Evolutionary conservation across 352 stramenopile genomes (phyloP), one percentile per base, ranked within the genome.

Genomic region (Globisporangium perplexum): DNA sequence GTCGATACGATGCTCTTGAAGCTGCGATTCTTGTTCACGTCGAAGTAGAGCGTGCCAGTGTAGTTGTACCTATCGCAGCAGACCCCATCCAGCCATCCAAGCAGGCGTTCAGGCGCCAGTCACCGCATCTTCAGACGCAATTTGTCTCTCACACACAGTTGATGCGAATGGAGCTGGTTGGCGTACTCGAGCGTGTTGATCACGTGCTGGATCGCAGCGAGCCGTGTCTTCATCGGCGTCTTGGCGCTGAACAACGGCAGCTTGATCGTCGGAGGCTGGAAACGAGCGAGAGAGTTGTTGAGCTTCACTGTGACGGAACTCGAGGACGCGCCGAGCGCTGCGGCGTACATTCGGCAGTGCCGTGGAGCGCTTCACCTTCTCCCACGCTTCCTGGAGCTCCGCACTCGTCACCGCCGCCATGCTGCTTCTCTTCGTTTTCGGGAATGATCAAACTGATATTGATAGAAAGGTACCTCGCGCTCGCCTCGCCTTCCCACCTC

Each of bases 1-100:
- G 85, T 95, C 28, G 74, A 83, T 6, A 82, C 79, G 22, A 96
- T 87, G 44, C 82, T 92, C 62, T 95, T 94, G 60, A 92, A 90
- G 59, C 85, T 94, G 23, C 83, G 78, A 53, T 96, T 90, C 50
- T 95, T 95, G 64, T 78, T 88, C 28, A 93, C 72, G 41, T 90
- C 74, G 49, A 95, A 96, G 57, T 94, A 95, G 15, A 88, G 47
- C 12, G 68, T 88, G 22, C 83, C 83, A 1, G 85, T 95, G 71
- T 95, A 93, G 68, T 95, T 96, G 65, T 93, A 92, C 56, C 72
- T 84, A 14, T 43, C 23, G 54, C 36, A 52, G 28, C 30, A 53
- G n/a, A 10, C 0, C 24, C 12, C n/a, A n/a, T n/a, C n/a, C n/a
- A 18, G 36, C 1, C n/a, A 28, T 14, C 7, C 17, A 8, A 50